These are phyloP conservation scores for Cercospora sp. DNA, from an alignment of 2,329 filamentous ascomycete genomes.

Conservation along the genomic window DNA sequence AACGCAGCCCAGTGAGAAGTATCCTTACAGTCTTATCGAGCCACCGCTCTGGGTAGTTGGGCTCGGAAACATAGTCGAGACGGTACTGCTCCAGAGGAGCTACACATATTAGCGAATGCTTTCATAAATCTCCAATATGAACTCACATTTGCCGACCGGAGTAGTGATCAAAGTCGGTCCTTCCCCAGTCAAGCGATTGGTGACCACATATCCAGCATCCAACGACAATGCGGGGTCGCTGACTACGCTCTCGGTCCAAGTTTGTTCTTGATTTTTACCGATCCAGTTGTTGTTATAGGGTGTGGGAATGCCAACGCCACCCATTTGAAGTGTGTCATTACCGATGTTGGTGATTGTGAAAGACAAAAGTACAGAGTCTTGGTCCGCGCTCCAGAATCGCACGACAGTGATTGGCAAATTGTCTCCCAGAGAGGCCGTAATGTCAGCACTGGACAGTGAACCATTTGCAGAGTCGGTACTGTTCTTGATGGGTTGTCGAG, in stretches of 20 bases:
- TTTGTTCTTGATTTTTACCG: neutral
- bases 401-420: neutral
- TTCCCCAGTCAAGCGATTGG: neutral
- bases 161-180: neutral
- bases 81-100: neutral
- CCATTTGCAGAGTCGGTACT: neutral
- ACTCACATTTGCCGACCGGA: neutral
- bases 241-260: neutral
- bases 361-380: neutral
- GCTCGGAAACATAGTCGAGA: neutral
- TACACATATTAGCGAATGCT: neutral
- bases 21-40: neutral
- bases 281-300: neutral
- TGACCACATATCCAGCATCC: neutral
- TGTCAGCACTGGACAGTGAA: neutral
- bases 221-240: neutral
- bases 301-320: neutral
- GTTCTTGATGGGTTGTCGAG: neutral
- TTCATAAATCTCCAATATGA: neutral
- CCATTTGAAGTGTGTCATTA: neutral
- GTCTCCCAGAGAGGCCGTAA: neutral
- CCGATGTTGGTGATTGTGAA: neutral
- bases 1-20: neutral
- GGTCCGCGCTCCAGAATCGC: neutral
- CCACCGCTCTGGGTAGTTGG: neutral